Conservation (phyloP, 2,329 filamentous ascomycete genomes). For the Aspergillus fumigatus region DNA sequence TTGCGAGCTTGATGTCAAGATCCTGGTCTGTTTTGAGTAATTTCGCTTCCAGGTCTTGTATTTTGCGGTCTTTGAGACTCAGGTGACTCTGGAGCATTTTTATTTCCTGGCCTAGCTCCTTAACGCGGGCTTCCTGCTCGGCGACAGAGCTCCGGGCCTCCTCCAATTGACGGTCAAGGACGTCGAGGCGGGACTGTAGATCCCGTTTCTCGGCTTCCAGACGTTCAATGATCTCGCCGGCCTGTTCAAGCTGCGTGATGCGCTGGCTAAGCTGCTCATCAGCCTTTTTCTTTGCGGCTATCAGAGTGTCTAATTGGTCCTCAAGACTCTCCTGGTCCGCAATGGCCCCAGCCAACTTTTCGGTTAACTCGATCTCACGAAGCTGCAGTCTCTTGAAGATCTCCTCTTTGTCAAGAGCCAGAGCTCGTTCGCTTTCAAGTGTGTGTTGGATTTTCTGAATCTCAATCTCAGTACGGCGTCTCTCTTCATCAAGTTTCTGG, state of each 20-base stretch:
- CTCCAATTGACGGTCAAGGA: constrained; percentile 66
- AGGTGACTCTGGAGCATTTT: constrained; percentile 90
- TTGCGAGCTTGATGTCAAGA: constrained; percentile 75
- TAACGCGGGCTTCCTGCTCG: constrained; percentile 70
- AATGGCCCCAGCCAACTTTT: constrained; percentile 86
- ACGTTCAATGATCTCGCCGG: constrained; percentile 76
- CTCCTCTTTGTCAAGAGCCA: constrained; percentile 96
- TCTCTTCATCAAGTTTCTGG: constrained; percentile 82
- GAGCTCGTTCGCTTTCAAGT: constrained; percentile 88
- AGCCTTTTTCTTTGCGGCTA: constrained; percentile 82
- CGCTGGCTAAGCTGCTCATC: constrained; percentile 79
- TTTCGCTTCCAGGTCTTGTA: constrained; percentile 79
- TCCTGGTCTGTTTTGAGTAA: constrained; percentile 84
- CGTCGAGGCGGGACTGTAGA: constrained; percentile 61
- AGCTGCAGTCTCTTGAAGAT: constrained; percentile 95
- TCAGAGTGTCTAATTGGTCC: constrained; percentile 83
- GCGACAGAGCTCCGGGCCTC: constrained; percentile 67
- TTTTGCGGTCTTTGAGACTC: constrained; percentile 80
- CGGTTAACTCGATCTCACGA: constrained; percentile 85
- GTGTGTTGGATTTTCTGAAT: constrained; percentile 88
- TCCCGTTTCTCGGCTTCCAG: constrained; percentile 82
- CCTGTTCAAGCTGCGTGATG: constrained; percentile 82
- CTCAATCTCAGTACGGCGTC: constrained; percentile 79
- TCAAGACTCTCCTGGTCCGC: constrained; percentile 93
- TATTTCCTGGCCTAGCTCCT: constrained; percentile 73